These are phyloP conservation scores for Penium margaritaceum DNA, from an alignment of 139 green algal species.

Conservation along the genomic window DNA sequence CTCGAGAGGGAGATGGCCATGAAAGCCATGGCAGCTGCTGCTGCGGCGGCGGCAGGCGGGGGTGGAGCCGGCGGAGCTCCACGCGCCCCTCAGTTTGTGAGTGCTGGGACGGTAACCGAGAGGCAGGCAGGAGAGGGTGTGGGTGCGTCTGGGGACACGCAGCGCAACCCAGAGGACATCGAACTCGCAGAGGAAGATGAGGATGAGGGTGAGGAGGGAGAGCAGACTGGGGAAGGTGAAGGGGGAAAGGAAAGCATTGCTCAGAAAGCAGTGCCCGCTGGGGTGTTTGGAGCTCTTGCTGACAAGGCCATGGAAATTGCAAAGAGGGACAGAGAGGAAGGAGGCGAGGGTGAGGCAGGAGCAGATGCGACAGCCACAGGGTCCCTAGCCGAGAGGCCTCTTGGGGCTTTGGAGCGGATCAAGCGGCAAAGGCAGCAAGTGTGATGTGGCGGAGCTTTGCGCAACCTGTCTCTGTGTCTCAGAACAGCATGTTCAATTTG, in stretches of 20 bases:
- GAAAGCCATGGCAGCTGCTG: too few relatives aligned
- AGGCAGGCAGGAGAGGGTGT: neutral
- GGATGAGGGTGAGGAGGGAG: constrained; percentile 34
- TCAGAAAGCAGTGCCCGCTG: constrained; percentile 70
- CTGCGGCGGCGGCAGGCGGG: constrained; percentile 12
- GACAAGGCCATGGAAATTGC: constrained; percentile 19
- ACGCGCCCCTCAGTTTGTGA: constrained; percentile 28
- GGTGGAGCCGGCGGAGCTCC: constrained; percentile 1
- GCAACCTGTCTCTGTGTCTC: too few relatives aligned
- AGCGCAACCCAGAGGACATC: constrained; percentile 82
- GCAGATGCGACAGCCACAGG: constrained; percentile 1
- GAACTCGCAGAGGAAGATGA: constrained; percentile 48
- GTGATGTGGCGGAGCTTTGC: too few relatives aligned
- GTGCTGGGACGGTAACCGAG: constrained; percentile 17
- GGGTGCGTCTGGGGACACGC: neutral
- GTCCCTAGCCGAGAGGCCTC: constrained; percentile 13
- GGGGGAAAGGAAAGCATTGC: constrained; percentile 43
- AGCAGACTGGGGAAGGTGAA: neutral
- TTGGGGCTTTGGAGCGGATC: constrained; percentile 33
- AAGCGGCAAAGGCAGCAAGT: constrained; percentile 34
- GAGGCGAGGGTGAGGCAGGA: neutral
- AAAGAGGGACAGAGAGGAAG: neutral
- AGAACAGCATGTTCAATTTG: too few relatives aligned
- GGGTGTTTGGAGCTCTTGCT: constrained; percentile 62
- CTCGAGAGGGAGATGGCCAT: too few relatives aligned